phyloP scores from a whole-genome alignment of 345 rosid genomes.

The Arabis alpina region DNA sequence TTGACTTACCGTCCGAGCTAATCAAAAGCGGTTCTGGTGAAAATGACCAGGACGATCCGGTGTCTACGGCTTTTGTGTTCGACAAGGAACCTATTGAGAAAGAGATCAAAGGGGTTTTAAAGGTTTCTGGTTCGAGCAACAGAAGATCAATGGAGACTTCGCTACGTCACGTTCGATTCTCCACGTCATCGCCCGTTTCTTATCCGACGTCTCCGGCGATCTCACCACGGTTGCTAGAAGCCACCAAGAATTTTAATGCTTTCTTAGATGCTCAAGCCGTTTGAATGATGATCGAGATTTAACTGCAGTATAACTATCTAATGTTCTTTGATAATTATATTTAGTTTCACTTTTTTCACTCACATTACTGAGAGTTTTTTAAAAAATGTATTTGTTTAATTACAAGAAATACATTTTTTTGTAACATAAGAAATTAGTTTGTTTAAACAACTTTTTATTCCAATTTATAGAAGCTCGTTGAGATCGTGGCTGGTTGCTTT shows the following conservation, averaged over 20 bases:
- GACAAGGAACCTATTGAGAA: conserved; percentile 50
- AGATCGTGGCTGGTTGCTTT: conserved; percentile 9
- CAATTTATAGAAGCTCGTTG: neutral
- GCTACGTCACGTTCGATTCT: conserved; percentile 71
- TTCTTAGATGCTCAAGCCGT: conserved; percentile 72
- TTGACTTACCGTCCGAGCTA: conserved; percentile 72
- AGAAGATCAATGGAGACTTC: conserved; percentile 62
- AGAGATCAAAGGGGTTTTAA: conserved; percentile 70
- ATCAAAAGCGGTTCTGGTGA: conserved; percentile 44
- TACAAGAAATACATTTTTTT: neutral
- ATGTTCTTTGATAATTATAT: neutral
- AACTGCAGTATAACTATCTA: neutral
- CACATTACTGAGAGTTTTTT: too few species aligned
- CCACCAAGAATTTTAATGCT: conserved; percentile 57
- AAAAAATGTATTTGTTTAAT: too few species aligned
- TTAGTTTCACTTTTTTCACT: too few species aligned
- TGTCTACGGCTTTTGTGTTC: conserved; percentile 74
- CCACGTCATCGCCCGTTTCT: conserved; percentile 60
- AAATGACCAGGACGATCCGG: conserved; percentile 65
- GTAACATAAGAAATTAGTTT: too few species aligned
- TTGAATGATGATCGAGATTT: conserved; percentile 36
- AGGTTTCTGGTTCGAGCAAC: conserved; percentile 45
- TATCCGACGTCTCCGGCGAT: conserved; percentile 63
- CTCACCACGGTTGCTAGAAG: conserved; percentile 63
- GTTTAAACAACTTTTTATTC: neutral